phyloP scores from a whole-genome alignment of 495 filamentous ascomycete species.

The Aspergillus cavernicola region DNA sequence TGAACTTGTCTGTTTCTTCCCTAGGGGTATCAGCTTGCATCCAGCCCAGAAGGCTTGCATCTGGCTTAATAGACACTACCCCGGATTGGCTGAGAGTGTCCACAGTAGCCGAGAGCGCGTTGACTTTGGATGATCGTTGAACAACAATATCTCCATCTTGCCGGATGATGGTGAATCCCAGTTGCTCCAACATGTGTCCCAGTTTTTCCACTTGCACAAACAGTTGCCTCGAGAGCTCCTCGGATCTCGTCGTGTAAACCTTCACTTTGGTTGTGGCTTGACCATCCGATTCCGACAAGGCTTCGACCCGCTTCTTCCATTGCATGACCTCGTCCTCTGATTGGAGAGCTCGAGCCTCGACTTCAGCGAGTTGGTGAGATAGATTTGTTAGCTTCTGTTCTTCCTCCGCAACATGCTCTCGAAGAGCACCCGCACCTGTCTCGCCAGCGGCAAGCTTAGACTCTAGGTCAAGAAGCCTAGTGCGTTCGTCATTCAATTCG shows the following conservation, averaged over 20 bases:
- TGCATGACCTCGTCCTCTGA: slow-evolving; percentile 64
- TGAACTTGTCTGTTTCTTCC: slow-evolving; percentile 66
- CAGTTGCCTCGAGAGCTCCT: slow-evolving; percentile 77
- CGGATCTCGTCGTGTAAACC: slow-evolving; percentile 62
- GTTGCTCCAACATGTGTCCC: slow-evolving; percentile 71
- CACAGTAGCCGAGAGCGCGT: slow-evolving; percentile 52
- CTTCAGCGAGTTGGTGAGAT: slow-evolving; percentile 61
- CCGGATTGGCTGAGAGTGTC: slow-evolving; percentile 60
- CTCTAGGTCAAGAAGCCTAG: slow-evolving; percentile 61
- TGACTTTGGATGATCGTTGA: slow-evolving; percentile 68
- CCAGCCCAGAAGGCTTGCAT: slow-evolving; percentile 73
- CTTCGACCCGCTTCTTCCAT: slow-evolving; percentile 54
- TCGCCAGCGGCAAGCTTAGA: slow-evolving; percentile 71
- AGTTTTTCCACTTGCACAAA: slow-evolving; percentile 74
- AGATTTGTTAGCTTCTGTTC: slow-evolving; percentile 59
- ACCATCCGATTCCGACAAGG: slow-evolving; percentile 48
- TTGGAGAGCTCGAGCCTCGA: slow-evolving; percentile 59
- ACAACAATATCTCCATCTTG: slow-evolving; percentile 71
- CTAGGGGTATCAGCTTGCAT: slow-evolving; percentile 62
- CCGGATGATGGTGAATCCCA: slow-evolving; percentile 76
- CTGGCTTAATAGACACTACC: slow-evolving; percentile 48
- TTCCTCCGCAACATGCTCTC: slow-evolving; percentile 65
- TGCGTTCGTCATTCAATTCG: slow-evolving; percentile 64
- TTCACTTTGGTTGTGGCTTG: slow-evolving; percentile 50
- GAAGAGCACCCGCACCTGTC: slow-evolving; percentile 71